These are phyloP conservation scores for Drechslera avenae DNA, from an alignment of 2,329 filamentous ascomycete species.

Conservation along the genomic window DNA sequence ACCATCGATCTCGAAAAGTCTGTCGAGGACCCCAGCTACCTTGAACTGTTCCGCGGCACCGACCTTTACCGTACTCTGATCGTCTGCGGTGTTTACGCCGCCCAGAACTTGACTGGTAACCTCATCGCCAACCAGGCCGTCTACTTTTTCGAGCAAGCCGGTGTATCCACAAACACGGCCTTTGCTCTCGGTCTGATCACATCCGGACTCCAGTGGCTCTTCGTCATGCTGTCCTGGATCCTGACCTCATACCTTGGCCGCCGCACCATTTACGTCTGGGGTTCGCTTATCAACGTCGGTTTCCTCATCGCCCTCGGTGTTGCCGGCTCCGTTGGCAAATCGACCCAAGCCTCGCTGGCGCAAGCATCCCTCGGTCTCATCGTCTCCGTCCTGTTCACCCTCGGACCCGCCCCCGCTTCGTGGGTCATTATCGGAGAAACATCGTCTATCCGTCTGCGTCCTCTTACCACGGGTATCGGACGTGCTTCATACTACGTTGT, in stretches of 20 bases:
- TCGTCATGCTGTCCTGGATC: slow-evolving; percentile 71
- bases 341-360: slow-evolving; percentile 55
- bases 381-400: slow-evolving; percentile 67
- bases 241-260: slow-evolving; percentile 68
- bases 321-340: slow-evolving; percentile 57
- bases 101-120: slow-evolving; percentile 67
- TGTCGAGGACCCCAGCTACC: slow-evolving; percentile 53
- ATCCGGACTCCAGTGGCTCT: slow-evolving; percentile 65
- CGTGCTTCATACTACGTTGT: slow-evolving; percentile 67
- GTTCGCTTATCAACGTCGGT: slow-evolving; percentile 58
- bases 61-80: slow-evolving; percentile 61
- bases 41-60: slow-evolving; percentile 62
- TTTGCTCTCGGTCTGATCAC: slow-evolving; percentile 69
- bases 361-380: slow-evolving; percentile 68
- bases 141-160: slow-evolving; percentile 68
- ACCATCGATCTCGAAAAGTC: slow-evolving; percentile 60
- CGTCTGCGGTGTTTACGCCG: slow-evolving; percentile 62
- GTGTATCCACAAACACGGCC: slow-evolving; percentile 59
- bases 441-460: slow-evolving; percentile 66
- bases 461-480: slow-evolving; percentile 69
- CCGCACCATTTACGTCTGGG: slow-evolving; percentile 68
- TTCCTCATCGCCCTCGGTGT: slow-evolving; percentile 65
- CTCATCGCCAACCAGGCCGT: slow-evolving; percentile 67
- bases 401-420: slow-evolving; percentile 67
- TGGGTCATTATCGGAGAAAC: slow-evolving; percentile 73